Conservation (phyloP, 768 basidiomycete genomes). For the Tulasnella sp. region DNA sequence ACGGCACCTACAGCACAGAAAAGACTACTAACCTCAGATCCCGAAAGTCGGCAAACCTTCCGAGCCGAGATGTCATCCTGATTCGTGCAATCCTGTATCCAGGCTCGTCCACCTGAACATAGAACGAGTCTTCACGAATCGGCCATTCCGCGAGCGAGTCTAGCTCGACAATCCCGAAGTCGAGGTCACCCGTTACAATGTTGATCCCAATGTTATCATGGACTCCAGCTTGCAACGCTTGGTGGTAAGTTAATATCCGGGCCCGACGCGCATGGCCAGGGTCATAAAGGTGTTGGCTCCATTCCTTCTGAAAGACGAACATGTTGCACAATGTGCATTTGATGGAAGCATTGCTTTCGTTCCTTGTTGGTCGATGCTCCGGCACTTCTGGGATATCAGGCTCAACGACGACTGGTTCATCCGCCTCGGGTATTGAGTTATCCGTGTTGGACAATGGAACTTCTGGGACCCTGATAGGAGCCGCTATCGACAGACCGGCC, state of each 20-base stretch:
- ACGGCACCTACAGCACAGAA: neutral
- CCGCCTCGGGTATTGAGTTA: neutral
- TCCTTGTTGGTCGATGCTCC: neutral
- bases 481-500: neutral
- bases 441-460: neutral
- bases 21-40: neutral
- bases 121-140: neutral
- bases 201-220: neutral
- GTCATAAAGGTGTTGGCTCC: neutral
- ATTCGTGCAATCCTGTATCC: neutral
- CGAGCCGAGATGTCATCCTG: neutral
- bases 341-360: neutral
- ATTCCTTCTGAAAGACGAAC: neutral
- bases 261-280: neutral
- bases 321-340: neutral
- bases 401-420: neutral
- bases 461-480: neutral
- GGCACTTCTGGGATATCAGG: neutral
- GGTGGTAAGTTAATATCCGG: neutral
- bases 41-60: neutral
- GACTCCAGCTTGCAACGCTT: neutral
- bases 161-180: constrained; percentile 1
- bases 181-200: neutral
- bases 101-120: neutral
- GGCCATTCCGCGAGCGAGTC: neutral